Conservation (phyloP, 2,329 filamentous ascomycete genomes). For the Trichoderma endophyticum region DNA sequence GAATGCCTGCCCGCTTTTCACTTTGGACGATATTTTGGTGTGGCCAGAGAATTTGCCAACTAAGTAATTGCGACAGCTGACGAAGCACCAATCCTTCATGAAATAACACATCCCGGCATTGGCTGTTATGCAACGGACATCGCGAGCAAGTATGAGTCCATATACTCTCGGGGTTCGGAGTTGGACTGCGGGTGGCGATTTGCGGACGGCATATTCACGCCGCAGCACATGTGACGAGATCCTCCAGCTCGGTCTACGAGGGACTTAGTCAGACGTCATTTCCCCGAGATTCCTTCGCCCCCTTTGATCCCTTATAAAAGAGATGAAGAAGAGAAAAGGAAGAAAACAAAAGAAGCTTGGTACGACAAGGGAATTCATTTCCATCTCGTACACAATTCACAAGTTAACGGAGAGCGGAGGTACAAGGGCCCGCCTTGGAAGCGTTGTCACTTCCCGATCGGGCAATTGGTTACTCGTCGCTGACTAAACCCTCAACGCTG, state of each 20-base stretch:
- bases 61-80: not conserved
- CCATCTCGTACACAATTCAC: not conserved
- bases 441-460: not conserved
- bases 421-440: not conserved
- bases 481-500: constrained; percentile 33
- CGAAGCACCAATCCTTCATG: not conserved
- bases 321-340: not conserved
- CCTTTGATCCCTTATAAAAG: not conserved
- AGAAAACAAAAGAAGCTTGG: not conserved
- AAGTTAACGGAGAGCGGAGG: not conserved
- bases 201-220: not conserved
- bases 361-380: not conserved
- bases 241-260: constrained; percentile 11
- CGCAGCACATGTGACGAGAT: not conserved
- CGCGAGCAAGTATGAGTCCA: not conserved
- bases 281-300: not conserved
- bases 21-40: constrained; percentile 23
- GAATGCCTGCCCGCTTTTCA: not conserved
- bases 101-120: not conserved
- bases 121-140: not conserved
- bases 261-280: not conserved
- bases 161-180: constrained; percentile 2
- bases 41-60: constrained; percentile 6
- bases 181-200: not conserved
- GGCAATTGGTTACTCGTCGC: constrained; percentile 25